Evolutionary conservation across 805 yeast genomes (phyloP).

Genomic region (Sugiyamaella smithiae): DNA sequence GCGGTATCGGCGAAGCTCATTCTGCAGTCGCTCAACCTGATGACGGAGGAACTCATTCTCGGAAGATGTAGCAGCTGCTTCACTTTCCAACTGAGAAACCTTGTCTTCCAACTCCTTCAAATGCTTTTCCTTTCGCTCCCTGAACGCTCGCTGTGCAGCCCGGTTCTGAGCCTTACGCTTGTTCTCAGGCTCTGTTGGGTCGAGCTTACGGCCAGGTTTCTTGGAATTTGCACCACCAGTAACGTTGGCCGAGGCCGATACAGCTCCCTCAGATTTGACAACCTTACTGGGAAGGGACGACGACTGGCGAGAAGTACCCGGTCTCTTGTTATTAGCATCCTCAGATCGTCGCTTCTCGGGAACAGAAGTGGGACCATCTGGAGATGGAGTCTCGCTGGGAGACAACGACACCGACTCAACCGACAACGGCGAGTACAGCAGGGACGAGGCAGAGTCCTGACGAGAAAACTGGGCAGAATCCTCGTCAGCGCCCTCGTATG

Average conservation of each 20-base stretch:
- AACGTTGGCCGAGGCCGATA: constrained; percentile 3
- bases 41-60: constrained; percentile 72
- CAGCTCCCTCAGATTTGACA: constrained; percentile 8
- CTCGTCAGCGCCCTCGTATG: background rate
- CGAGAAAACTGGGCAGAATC: background rate
- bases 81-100: constrained; percentile 68
- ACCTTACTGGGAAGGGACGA: constrained; percentile 3
- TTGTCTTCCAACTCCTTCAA: constrained; percentile 82
- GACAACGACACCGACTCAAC: constrained; percentile 17
- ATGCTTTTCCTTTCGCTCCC: constrained; percentile 88
- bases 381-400: constrained; percentile 13
- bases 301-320: background rate
- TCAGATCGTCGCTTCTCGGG: constrained; percentile 10
- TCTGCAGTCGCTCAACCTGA: constrained; percentile 71
- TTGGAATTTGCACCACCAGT: constrained; percentile 1
- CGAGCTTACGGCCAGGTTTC: constrained; percentile 76
- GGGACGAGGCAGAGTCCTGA: background rate
- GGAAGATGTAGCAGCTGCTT: constrained; percentile 61
- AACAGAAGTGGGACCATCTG: constrained; percentile 1
- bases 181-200: constrained; percentile 73
- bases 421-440: constrained; percentile 16
- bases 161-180: constrained; percentile 95
- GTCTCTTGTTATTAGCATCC: background rate
- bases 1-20: constrained; percentile 64
- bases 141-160: constrained; percentile 97